Conservation (phyloP, 1,284 basidiomycete genomes). For the Leccinum fallax region DNA sequence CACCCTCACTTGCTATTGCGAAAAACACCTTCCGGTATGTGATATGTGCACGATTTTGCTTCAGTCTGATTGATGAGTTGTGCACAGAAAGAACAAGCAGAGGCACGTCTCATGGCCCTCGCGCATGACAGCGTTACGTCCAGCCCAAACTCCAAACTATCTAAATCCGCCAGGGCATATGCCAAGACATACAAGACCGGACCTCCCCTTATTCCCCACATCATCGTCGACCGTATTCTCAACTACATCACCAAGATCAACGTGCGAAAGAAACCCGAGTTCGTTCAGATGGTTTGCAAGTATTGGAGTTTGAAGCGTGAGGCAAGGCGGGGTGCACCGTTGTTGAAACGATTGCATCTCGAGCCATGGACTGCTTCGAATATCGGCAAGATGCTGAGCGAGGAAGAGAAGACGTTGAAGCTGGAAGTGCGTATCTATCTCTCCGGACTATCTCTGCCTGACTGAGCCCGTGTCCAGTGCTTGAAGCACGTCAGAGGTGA, state of each 20-base stretch:
- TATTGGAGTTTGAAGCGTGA: constrained; percentile 99
- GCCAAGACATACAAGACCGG: constrained; percentile 74
- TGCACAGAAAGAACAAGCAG: no score
- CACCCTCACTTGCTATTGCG: constrained; percentile 79
- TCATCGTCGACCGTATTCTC: constrained; percentile 76
- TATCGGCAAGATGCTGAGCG: constrained; percentile 63
- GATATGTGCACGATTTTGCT: background rate
- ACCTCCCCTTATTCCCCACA: constrained; percentile 70
- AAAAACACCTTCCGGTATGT: constrained; percentile 86
- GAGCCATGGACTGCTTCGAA: constrained; percentile 95
- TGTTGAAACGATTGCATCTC: constrained; percentile 92
- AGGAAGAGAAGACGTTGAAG: constrained; percentile 85
- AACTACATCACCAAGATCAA: constrained; percentile 77
- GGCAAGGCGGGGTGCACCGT: constrained; percentile 87
- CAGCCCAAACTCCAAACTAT: no score
- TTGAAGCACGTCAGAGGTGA: constrained; percentile 76
- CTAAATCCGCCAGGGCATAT: constrained; percentile 55
- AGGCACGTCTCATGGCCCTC: no score
- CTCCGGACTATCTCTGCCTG: background rate
- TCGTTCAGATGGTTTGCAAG: constrained; percentile 79
- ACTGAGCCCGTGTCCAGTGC: constrained; percentile 48
- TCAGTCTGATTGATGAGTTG: background rate
- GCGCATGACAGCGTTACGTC: no score
- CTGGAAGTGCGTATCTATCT: constrained; percentile 59
- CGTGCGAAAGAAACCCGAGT: constrained; percentile 77